These are phyloP conservation scores for Pholiota microspora DNA, from an alignment of 768 basidiomycete genomes.

Conservation along the genomic window DNA sequence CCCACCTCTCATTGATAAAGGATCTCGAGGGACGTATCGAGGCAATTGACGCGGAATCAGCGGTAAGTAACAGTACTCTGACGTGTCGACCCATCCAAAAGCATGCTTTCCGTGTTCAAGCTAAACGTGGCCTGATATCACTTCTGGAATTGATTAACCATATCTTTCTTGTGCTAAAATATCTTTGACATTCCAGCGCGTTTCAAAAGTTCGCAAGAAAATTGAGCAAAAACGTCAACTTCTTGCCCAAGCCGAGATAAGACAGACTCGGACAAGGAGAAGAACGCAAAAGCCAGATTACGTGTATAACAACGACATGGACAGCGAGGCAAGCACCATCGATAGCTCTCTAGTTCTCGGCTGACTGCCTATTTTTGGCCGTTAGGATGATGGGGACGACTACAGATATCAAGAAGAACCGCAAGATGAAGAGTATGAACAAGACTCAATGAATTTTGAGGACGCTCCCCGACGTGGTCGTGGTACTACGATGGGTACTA, in stretches of 20 bases:
- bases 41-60: slow-evolving; percentile 64
- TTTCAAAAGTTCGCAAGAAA: slow-evolving; percentile 67
- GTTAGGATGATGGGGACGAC: slow-evolving; percentile 57
- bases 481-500: slow-evolving; percentile 34
- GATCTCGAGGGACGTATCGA: slow-evolving; percentile 64
- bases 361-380: slow-evolving; percentile 32
- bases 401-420: slow-evolving; percentile 63
- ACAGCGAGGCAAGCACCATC: slow-evolving; percentile 57
- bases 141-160: not conserved
- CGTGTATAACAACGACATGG: slow-evolving; percentile 66
- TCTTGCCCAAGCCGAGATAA: slow-evolving; percentile 73
- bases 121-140: slow-evolving; percentile 5
- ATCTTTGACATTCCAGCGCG: slow-evolving; percentile 46
- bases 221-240: slow-evolving; percentile 64
- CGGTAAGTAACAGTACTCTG: slow-evolving; percentile 48
- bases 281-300: slow-evolving; percentile 77
- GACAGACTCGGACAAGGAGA: slow-evolving; percentile 76
- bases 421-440: slow-evolving; percentile 63
- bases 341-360: slow-evolving; percentile 13
- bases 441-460: slow-evolving; percentile 52
- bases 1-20: slow-evolving; percentile 60
- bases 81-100: slow-evolving; percentile 11
- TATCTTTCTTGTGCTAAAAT: slow-evolving; percentile 5
- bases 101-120: slow-evolving; percentile 4
- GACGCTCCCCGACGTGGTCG: slow-evolving; percentile 44